Base-by-base conservation (phyloP, 2,329 filamentous ascomycete genomes). In the Anisogramma anomala region DNA sequence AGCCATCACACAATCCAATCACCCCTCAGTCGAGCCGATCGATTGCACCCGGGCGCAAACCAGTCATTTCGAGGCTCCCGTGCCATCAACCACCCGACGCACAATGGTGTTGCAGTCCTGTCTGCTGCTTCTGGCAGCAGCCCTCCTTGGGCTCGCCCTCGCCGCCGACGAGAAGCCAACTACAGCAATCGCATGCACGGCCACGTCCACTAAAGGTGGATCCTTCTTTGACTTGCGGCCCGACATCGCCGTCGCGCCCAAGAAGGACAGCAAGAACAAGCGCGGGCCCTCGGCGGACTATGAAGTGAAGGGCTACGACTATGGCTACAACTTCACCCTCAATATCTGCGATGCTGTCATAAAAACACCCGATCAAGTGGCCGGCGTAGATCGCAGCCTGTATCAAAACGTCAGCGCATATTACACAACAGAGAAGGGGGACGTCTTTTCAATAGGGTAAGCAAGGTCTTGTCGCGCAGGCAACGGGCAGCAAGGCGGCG, bases 341-440 rank as follows among this genome's bases (percentile, higher is more conserved):
- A 91, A 91, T 62, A 79, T 91, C 52, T 91, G 84, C 64, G 78
- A 71, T 26, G 68, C 82, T 1, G 81, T 88, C n/a, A 71, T 87
- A 13, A 75, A 82, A 51, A 65, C 73, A 13, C 65, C 82, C 15
- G 64, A 70, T 32, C 66, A 76, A 47, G 73, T 83, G 8, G 69
- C 74, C 9, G 82, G 79, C n/a, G 58, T 88, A 3, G 68, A 77
- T 33, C 67, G 73, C 58, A 57, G 58, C 41, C 53, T 68, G 35
- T 84, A 78, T 78, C 66, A 66, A 60, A 88, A 89, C 52, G 74
- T 89, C 50, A 86, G 82, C 66, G 84, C 83, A 15, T 88, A 79
- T 55, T 91, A 89, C 56, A 69, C 72, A 55, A 66, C 68, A 35
- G 69, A 73, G 33, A 36, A 47, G 9, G 78, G 75, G 33, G 74